phyloP scores from a whole-genome alignment of 208 protist genomes.

The Histomonas meleagridis region DNA sequence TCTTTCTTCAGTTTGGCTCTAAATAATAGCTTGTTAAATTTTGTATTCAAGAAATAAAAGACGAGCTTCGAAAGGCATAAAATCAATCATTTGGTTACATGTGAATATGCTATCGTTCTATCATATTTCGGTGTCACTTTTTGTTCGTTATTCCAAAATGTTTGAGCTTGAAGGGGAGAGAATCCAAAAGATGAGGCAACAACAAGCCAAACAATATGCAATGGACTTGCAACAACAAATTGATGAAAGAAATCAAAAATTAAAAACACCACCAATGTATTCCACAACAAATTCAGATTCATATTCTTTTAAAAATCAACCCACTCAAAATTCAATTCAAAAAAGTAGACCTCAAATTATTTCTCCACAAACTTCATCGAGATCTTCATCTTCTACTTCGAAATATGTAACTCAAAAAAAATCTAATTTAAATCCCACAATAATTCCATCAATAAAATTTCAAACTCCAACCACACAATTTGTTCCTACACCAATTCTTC shows the following conservation, averaged over 20 bases:
- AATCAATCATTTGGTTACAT: too few relatives aligned
- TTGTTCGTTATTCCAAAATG: too few relatives aligned
- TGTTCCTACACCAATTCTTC: neutral
- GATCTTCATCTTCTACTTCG: neutral
- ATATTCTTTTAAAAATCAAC: neutral
- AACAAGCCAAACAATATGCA: neutral
- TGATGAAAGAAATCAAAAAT: neutral
- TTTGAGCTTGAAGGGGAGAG: neutral
- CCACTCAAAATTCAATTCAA: neutral
- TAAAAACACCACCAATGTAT: neutral
- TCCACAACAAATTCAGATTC: neutral
- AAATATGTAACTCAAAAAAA: too few relatives aligned
- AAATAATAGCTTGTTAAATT: too few relatives aligned
- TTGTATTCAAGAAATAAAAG: too few relatives aligned
- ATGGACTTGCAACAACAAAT: neutral
- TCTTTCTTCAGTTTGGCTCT: too few relatives aligned
- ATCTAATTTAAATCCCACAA: neutral
- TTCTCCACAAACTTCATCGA: neutral
- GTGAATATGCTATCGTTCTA: too few relatives aligned
- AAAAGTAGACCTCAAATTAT: neutral
- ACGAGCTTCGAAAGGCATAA: too few relatives aligned
- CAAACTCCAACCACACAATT: neutral
- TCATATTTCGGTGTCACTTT: too few relatives aligned
- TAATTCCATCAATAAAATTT: neutral
- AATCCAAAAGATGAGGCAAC: neutral